Conservation (phyloP, 2,329 filamentous ascomycete genomes). For the Blastomyces percursus region DNA sequence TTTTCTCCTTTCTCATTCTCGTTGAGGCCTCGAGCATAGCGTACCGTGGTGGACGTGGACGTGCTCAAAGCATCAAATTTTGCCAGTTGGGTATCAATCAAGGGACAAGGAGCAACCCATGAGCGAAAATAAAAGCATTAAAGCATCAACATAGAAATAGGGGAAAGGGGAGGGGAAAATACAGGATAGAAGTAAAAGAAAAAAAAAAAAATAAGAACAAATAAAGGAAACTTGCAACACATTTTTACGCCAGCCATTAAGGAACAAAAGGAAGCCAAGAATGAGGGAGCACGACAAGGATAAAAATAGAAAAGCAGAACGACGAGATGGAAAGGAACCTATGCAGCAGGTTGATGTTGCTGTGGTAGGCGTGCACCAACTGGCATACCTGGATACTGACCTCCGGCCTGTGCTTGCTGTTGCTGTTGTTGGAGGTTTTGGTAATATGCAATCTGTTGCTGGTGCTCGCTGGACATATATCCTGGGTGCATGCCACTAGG, state of each 20-base stretch:
- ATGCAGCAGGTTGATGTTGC: conserved; percentile 71
- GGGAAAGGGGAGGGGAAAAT: conserved; percentile 16
- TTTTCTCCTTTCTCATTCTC: not conserved
- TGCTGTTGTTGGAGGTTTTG: conserved; percentile 65
- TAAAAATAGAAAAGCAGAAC: not conserved
- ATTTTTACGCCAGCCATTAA: conserved; percentile 4
- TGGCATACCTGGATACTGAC: conserved; percentile 64
- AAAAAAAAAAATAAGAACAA: not conserved
- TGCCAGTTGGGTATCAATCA: conserved; percentile 5
- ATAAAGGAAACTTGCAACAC: conserved; percentile 24
- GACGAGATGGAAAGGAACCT: conserved; percentile 13
- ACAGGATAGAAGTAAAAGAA: conserved; percentile 14
- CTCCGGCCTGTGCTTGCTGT: conserved; percentile 53
- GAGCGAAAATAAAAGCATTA: conserved; percentile 8
- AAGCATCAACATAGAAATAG: conserved; percentile 17
- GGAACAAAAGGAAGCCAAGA: not conserved
- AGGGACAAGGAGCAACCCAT: not conserved
- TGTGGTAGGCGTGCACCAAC: conserved; percentile 68
- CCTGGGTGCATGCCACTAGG: conserved; percentile 60
- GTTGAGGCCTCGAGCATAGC: not conserved
- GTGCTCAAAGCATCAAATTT: not conserved
- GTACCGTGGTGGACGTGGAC: not conserved
- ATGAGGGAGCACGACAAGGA: not conserved
- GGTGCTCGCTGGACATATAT: conserved; percentile 54
- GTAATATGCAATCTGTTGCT: conserved; percentile 72